Base-by-base conservation (phyloP, 495 filamentous ascomycete species). In the Penicillium simplicissimum region DNA sequence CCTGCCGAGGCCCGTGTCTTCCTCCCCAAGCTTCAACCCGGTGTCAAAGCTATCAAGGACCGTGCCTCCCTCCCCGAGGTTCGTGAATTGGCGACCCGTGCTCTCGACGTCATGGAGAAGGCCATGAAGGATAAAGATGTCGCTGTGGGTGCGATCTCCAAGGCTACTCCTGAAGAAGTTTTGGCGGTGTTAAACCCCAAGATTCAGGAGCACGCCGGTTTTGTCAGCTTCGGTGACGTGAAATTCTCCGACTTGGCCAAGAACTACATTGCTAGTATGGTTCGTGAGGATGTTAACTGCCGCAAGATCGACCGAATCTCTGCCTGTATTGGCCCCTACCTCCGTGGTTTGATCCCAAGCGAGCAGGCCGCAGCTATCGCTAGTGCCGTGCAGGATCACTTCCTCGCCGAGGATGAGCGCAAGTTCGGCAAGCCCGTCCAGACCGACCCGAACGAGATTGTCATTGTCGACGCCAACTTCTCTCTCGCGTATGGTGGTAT, bases 391-490 rank as follows among this genome's bases (percentile, higher is more conserved):
- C 80, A 93, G 65, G 69, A 85, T 43, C 85, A 87, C 78, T 96
- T 88, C 68, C 69, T 92, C 33, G 87, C 86, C 9, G 92, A 96
- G 66, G 92, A 96, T 66, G 79, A 90, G 60, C 90, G 91, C 73
- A 93, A 92, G 74, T 96, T 83, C 68, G 93, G 93, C 61, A 85
- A 89, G 55, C 91, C 93, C 3, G 81, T 90, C 62, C 92, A 91
- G 73, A 90, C 90, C 58, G 90, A 96, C 65, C 89, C 95, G 65
- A 92, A 87, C 57, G 89, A 91, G 78, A 82, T 90, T 35, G 95
- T 97, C 72, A 97, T 99, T 67, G 95, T 99, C 69, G 97, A 99
- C 69, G 92, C 96, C 42, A 89, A 96, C 71, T 99, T 99, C 81
- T 99, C 95, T 17, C 84, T 99, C 14, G 95, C 92, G 15, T 99